Evolutionary conservation across 2,329 filamentous ascomycete species (phyloP).

Genomic region (Claviceps purpurea): DNA sequence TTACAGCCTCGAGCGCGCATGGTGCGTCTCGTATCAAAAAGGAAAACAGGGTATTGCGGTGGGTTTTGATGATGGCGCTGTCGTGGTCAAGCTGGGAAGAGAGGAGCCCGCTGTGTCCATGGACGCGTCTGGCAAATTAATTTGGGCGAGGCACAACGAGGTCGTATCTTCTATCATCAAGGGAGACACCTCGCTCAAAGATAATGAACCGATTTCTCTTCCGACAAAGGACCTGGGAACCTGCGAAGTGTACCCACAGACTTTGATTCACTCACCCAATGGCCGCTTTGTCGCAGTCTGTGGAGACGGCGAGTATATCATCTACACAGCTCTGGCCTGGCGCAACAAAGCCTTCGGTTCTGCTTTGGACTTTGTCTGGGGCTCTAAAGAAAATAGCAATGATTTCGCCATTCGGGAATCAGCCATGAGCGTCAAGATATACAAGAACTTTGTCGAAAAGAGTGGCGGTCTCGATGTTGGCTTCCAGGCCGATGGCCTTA

Average conservation of each 20-base stretch:
- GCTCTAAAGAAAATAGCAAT: conserved; percentile 92
- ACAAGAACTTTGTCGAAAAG: conserved; percentile 96
- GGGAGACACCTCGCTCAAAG: conserved; percentile 70
- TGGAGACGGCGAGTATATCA: conserved; percentile 96
- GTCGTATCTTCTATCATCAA: conserved; percentile 93
- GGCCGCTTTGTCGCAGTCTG: conserved; percentile 71
- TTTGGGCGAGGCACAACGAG: conserved; percentile 92
- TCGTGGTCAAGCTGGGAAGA: conserved; percentile 93
- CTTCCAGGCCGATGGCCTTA: conserved; percentile 85
- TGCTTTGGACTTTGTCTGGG: conserved; percentile 94
- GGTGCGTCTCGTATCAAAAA: conserved; percentile 94
- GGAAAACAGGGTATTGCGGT: conserved; percentile 90
- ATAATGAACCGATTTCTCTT: conserved; percentile 73
- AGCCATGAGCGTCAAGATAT: conserved; percentile 85
- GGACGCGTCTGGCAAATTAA: conserved; percentile 89
- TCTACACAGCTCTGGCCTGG: conserved; percentile 93
- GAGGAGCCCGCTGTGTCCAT: conserved; percentile 97
- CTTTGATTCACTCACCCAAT: conserved; percentile 89
- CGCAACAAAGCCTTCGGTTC: conserved; percentile 96
- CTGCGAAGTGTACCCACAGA: conserved; percentile 94
- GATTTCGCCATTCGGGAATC: conserved; percentile 97
- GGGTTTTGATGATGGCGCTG: conserved; percentile 93
- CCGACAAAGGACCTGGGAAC: conserved; percentile 90
- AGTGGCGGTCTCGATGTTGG: conserved; percentile 79
- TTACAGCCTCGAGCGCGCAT: conserved; percentile 90